Conservation (phyloP, 306 rosid species). For the Mimosa bimucronata region DNA sequence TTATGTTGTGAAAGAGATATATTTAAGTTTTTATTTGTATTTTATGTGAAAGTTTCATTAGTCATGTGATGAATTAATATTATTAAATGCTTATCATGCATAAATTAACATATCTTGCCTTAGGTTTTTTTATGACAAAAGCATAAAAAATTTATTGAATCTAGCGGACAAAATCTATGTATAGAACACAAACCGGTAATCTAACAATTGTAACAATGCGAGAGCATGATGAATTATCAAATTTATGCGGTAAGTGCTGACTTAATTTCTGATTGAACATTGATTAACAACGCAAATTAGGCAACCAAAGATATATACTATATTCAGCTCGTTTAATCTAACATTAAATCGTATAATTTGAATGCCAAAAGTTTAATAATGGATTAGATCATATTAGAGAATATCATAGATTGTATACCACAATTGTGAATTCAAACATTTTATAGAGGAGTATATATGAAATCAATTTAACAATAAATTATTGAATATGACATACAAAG, state of each 20-base stretch:
- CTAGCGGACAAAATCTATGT: background rate
- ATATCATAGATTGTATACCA: background rate
- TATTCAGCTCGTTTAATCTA: background rate
- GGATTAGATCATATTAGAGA: background rate
- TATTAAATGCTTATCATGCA: background rate
- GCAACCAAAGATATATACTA: background rate
- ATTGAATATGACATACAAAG: background rate
- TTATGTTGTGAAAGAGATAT: background rate
- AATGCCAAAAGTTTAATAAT: constrained; percentile 1
- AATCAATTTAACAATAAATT: background rate
- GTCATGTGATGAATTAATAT: background rate
- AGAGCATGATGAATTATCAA: background rate
- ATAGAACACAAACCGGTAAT: background rate
- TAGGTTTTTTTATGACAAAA: background rate
- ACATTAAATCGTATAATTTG: background rate
- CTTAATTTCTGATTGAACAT: background rate
- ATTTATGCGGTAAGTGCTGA: background rate
- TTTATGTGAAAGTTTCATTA: background rate
- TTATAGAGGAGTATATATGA: background rate
- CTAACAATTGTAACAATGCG: background rate
- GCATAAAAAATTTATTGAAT: background rate
- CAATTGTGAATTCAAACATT: background rate
- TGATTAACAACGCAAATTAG: background rate
- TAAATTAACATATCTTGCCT: background rate
- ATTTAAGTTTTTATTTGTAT: background rate